Evolutionary conservation across 1,284 basidiomycete genomes (phyloP).

Genomic region (Papiliotrema fonsecae): DNA sequence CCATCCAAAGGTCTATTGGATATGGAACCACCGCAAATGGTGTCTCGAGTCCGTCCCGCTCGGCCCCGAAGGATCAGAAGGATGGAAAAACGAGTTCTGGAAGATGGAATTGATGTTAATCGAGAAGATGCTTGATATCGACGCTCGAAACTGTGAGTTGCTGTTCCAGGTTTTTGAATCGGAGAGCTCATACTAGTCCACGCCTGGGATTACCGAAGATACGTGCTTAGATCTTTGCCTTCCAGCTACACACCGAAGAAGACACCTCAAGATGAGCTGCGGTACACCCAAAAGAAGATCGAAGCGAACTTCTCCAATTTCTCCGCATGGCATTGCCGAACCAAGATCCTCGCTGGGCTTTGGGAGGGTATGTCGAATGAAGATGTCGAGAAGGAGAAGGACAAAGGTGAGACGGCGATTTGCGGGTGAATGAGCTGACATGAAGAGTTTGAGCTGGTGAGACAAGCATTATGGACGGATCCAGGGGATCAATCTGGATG

Average conservation of each 20-base stretch:
- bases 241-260: constrained; percentile 44
- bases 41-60: constrained; percentile 76
- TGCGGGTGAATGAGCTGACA: not conserved
- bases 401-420: constrained; percentile 55
- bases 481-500: constrained; percentile 94
- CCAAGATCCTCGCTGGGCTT: constrained; percentile 67
- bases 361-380: constrained; percentile 60
- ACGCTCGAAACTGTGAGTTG: constrained; percentile 79
- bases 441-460: constrained; percentile 82
- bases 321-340: constrained; percentile 96
- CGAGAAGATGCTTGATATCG: constrained; percentile 81
- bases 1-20: constrained; percentile 92
- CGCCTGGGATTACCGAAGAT: constrained; percentile 87
- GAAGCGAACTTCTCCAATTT: constrained; percentile 95
- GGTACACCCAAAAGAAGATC: constrained; percentile 84
- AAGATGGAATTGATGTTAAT: constrained; percentile 74
- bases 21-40: constrained; percentile 95
- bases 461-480: constrained; percentile 94
- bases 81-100: constrained; percentile 74
- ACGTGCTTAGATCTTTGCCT: constrained; percentile 68
- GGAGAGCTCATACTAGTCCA: constrained; percentile 57
- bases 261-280: constrained; percentile 57
- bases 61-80: constrained; percentile 56
- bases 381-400: constrained; percentile 55
- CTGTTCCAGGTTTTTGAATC: not conserved